These are phyloP conservation scores for Eucalyptus coolabah DNA, from an alignment of 345 rosid genomes.

Conservation along the genomic window DNA sequence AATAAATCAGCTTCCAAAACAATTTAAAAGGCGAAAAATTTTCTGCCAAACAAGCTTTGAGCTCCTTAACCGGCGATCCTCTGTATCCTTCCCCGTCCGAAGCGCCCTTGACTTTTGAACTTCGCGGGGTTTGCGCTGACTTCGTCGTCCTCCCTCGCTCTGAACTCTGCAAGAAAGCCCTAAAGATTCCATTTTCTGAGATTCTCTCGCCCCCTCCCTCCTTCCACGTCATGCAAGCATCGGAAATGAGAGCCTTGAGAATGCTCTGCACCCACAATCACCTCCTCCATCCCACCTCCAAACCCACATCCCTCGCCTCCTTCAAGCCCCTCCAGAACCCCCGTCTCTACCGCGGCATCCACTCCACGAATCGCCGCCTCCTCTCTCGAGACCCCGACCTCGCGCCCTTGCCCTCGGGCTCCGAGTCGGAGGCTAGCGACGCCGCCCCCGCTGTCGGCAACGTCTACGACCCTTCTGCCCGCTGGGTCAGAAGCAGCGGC, in stretches of 20 bases:
- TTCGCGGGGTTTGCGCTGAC: background rate
- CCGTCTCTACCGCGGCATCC: background rate
- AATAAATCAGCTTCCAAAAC: too few relatives aligned
- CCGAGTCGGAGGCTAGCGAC: background rate
- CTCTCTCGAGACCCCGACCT: background rate
- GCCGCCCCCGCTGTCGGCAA: background rate
- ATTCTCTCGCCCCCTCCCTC: background rate
- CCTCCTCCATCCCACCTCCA: background rate
- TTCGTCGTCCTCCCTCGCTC: background rate
- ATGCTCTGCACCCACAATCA: background rate
- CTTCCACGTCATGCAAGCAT: background rate
- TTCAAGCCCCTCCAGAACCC: background rate
- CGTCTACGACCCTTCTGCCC: background rate
- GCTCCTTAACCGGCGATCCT: background rate
- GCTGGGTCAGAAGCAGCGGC: background rate
- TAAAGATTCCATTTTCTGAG: background rate
- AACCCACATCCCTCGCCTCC: background rate
- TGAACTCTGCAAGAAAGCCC: background rate
- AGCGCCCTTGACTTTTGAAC: background rate
- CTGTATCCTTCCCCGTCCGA: background rate
- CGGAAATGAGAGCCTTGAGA: conserved; percentile 1
- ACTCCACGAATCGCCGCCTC: background rate
- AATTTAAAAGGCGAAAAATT: too few relatives aligned
- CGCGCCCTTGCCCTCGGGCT: background rate
- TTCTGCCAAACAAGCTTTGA: too few relatives aligned